These are phyloP conservation scores for Spiromastix sp. DNA, from an alignment of 2,329 filamentous ascomycete species.

Conservation along the genomic window DNA sequence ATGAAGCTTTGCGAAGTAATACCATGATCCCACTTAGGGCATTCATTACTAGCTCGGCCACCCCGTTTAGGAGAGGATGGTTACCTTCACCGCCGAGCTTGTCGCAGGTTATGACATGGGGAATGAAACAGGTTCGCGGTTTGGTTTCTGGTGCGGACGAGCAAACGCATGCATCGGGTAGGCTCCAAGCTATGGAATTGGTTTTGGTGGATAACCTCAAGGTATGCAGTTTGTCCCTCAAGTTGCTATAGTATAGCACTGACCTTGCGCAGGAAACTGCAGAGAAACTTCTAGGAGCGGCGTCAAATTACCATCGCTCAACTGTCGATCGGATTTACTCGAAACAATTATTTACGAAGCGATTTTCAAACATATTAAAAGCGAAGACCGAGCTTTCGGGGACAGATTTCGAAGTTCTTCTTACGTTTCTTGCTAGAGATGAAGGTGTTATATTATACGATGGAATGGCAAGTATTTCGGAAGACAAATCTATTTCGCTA, in stretches of 20 bases:
- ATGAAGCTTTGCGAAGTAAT: conserved; percentile 59
- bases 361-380: conserved; percentile 45
- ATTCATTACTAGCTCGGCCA: conserved; percentile 56
- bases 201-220: conserved; percentile 49
- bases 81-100: conserved; percentile 45
- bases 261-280: conserved; percentile 37
- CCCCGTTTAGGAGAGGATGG: conserved; percentile 63
- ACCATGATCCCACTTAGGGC: conserved; percentile 61
- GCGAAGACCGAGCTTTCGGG: conserved; percentile 44
- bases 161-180: conserved; percentile 18
- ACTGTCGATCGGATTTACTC: conserved; percentile 59
- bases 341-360: conserved; percentile 51
- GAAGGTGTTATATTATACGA: conserved; percentile 42
- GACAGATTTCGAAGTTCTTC: conserved; percentile 57
- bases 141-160: conserved; percentile 40
- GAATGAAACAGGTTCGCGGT: conserved; percentile 55
- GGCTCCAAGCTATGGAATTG: conserved; percentile 31
- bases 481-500: conserved; percentile 5
- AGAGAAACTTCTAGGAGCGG: conserved; percentile 42
- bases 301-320: conserved; percentile 33
- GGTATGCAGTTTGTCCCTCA: conserved; percentile 22
- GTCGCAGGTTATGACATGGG: conserved; percentile 65
- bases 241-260: not conserved
- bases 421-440: conserved; percentile 60
- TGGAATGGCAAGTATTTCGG: conserved; percentile 33